Evolutionary conservation across 306 rosid species (phyloP), one percentile per base, ranked within the genome.

Genomic region (Prunus mume): DNA sequence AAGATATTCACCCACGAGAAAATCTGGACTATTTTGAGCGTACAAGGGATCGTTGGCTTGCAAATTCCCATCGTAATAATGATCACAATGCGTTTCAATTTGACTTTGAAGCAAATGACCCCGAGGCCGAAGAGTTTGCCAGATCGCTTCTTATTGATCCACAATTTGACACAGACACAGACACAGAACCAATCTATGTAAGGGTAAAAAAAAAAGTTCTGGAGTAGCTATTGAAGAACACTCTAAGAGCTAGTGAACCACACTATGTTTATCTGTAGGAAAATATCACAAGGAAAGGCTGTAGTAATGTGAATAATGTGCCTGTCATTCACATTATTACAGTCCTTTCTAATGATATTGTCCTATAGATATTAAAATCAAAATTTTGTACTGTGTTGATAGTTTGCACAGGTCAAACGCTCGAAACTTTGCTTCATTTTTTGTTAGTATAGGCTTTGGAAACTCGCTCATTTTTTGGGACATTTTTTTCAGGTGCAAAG

Each of bases 171-270:
- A 73, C 83, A 11, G 87, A 79, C 63, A 73, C 71, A 11, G 88
- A 79, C 63, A 73, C 71, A 11, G 88, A 92, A 65, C 75, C 65
- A 51, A 52, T 27, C 60, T 67, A 56, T 56, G 43, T 43, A 15
- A 75, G 43, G n/a, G 90, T 92, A 90, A 90, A 82, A 74, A 75
- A 75, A 75, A 51, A 34, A 69, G 51, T 19, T 57, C 61, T 66
- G 68, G 67, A 1, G 9, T 38, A 38, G 43, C 43, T 6, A 38
- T 1, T 38, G 0, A 0, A 38, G 0, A 38, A 1, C 69, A 45
- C 79, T 79, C 65, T 71, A 68, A 38, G 66, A 57, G 50, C 69
- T 34, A 38, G 34, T 76, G 69, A 71, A 51, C 52, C 60, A 56
- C 28, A 50, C 20, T 24, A 70, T 38, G 51, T 12, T 6, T 14